Base-by-base conservation (phyloP, 2,329 filamentous ascomycete genomes). In the Paecilomyces variotii region DNA sequence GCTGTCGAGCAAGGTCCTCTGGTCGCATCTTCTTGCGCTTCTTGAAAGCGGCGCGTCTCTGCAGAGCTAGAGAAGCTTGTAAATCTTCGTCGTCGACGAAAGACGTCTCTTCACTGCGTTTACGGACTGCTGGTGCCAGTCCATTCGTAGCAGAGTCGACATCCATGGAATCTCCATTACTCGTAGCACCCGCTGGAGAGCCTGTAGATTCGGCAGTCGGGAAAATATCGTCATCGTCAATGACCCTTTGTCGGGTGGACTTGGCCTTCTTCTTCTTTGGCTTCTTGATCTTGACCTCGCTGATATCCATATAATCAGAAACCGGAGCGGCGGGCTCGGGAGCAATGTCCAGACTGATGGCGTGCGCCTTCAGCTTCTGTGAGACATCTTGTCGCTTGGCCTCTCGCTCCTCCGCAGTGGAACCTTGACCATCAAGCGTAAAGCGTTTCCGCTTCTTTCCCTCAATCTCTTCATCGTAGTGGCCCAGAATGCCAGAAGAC, bases 391-490 rank as follows among this genome's bases (percentile, higher is more conserved):
- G 78, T 65, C 66, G 82, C 76, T 70, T 83, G 72, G 69, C 81
- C 61, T 86, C 83, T 19, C 82, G 77, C 54, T 87, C 79, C 64
- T 89, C 87, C 12, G 83, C 82, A 26, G 81, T 87, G 34, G 84
- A 87, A 2, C 91, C 92, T 61, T 86, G 82, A 2, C 86, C 87
- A 72, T 96, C 90, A 14, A 99, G 79, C 0, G 90, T 96, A 67
- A 99, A 99, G 26, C 84, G 83, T 71, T 95, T 96, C 58, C 82
- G 79, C 77, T 95, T 94, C 76, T 96, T 96, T 57, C 91, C 91
- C 35, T 88, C 84, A 56, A 97, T 95, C 69, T 96, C 93, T 63
- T 97, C 94, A 67, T 97, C 94, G 69, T 99, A 99, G 66, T 99
- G 93, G 12, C 89, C 85, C 50, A 99, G 77, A 26, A 99, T 86